Evolutionary conservation across 1,284 basidiomycete species (phyloP).

Genomic region (Leucoagaricus sp.): DNA sequence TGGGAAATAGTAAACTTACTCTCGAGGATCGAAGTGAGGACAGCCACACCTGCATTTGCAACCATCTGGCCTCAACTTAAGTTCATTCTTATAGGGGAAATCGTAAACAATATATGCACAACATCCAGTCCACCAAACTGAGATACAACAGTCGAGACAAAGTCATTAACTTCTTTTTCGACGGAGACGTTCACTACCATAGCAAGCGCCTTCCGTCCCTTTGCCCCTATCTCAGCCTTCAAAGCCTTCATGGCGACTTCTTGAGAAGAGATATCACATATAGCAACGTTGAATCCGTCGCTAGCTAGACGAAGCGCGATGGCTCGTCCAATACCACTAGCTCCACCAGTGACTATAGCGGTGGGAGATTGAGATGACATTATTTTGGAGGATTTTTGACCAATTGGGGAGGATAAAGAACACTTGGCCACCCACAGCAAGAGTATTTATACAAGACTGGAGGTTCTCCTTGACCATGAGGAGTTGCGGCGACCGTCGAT

Average conservation of each 20-base stretch:
- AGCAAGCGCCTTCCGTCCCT: conserved; percentile 16
- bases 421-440: too few species aligned
- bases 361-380: conserved; percentile 7
- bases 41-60: conserved; percentile 25
- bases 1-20: conserved; percentile 9
- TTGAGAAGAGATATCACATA: conserved; percentile 18
- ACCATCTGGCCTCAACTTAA: conserved; percentile 22
- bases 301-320: conserved; percentile 28
- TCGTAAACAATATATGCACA: conserved; percentile 19
- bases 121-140: conserved; percentile 30
- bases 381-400: too few species aligned
- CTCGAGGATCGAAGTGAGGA: conserved; percentile 13
- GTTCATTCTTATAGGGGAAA: not conserved
- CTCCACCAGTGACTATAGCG: conserved; percentile 28
- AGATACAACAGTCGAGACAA: conserved; percentile 26
- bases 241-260: conserved; percentile 18
- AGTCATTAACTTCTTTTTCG: conserved; percentile 26
- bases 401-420: too few species aligned
- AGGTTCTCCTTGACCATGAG: too few species aligned
- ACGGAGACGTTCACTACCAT: conserved; percentile 30
- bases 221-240: conserved; percentile 19
- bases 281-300: conserved; percentile 28
- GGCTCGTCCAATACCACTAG: conserved; percentile 27
- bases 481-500: too few species aligned
- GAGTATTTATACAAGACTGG: too few species aligned